Conservation (phyloP, 306 rosid genomes). For the Arachis hypogaea region DNA sequence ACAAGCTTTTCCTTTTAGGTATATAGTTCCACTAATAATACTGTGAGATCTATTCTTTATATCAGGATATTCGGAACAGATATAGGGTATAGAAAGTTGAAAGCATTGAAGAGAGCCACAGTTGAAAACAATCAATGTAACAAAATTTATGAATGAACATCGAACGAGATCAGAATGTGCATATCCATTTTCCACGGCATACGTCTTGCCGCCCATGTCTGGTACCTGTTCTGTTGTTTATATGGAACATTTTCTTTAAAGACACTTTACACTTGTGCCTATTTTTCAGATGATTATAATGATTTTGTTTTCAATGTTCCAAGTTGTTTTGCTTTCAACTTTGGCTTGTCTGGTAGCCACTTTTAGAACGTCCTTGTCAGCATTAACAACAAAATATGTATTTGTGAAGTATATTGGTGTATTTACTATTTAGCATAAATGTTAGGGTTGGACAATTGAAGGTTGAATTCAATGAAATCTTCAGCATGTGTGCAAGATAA, state of each 20-base stretch:
- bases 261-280: slow-evolving; percentile 22
- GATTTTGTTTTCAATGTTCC: slow-evolving; percentile 1
- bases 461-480: neutral
- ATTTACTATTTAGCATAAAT: no score
- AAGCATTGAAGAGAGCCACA: slow-evolving; percentile 57
- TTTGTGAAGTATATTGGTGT: neutral
- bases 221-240: neutral
- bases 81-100: slow-evolving; percentile 76
- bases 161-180: slow-evolving; percentile 29
- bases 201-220: no score
- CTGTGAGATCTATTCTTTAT: slow-evolving; percentile 3
- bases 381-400: neutral
- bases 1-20: neutral
- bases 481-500: neutral
- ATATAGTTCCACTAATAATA: neutral
- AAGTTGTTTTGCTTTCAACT: neutral
- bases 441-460: neutral
- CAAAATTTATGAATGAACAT: slow-evolving; percentile 14
- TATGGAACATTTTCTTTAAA: slow-evolving; percentile 3
- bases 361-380: neutral
- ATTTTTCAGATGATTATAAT: neutral
- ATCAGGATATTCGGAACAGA: slow-evolving; percentile 86
- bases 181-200: slow-evolving; percentile 18
- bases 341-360: neutral
- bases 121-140: slow-evolving; percentile 37